These are phyloP conservation scores for Hypoxylon sp. DNA, from an alignment of 2,329 filamentous ascomycete species.

Conservation along the genomic window DNA sequence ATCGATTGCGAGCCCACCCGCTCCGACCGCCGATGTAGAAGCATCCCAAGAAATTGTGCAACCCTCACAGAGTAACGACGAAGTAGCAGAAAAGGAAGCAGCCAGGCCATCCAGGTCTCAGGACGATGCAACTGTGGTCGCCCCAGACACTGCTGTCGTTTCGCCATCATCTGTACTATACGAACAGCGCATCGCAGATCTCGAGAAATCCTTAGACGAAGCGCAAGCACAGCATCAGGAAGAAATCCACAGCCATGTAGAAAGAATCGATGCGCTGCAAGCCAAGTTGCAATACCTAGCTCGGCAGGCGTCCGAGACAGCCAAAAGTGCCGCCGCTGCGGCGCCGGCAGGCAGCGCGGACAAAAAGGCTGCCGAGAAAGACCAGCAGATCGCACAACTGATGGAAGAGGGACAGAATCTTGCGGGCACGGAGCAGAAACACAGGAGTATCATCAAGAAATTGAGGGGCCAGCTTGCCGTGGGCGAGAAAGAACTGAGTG, in stretches of 20 bases:
- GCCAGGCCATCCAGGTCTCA: neutral
- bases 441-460: conserved; percentile 83
- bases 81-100: conserved; percentile 3
- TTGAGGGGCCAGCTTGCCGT: conserved; percentile 72
- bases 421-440: conserved; percentile 84
- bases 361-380: conserved; percentile 85
- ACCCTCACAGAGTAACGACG: conserved; percentile 30
- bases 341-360: conserved; percentile 72
- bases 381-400: conserved; percentile 86
- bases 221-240: conserved; percentile 71
- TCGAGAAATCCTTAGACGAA: conserved; percentile 48
- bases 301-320: conserved; percentile 77
- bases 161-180: conserved; percentile 48
- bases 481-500: conserved; percentile 69
- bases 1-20: neutral
- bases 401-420: conserved; percentile 93
- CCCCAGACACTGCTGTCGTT: conserved; percentile 5
- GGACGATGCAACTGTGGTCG: neutral
- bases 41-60: conserved; percentile 18
- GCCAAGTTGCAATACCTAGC: conserved; percentile 90
- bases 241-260: conserved; percentile 82
- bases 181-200: conserved; percentile 49
- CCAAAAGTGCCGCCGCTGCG: conserved; percentile 71
- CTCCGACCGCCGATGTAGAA: conserved; percentile 8
- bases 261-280: conserved; percentile 90